phyloP scores from a whole-genome alignment of 1,139 yeast species.

The Blastobotrys niveus region DNA sequence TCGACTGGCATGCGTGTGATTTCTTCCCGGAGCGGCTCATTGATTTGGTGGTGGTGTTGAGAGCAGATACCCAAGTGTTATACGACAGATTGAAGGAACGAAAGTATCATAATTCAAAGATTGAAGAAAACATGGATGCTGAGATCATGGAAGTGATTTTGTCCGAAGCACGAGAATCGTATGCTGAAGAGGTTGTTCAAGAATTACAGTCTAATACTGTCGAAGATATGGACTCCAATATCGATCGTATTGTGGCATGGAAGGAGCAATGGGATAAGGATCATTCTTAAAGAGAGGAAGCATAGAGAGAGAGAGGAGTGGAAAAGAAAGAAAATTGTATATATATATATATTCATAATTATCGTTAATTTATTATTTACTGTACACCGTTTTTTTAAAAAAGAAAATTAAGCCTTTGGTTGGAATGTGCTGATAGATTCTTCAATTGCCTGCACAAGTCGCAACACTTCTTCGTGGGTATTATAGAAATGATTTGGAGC shows the following conservation, averaged over 20 bases:
- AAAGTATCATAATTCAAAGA: conserved; percentile 71
- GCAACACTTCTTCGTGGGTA: conserved; percentile 57
- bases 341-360: too few species aligned
- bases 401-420: background rate
- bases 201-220: conserved; percentile 66
- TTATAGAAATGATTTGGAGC: conserved; percentile 85
- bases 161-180: conserved; percentile 81
- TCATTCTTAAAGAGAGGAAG: conserved; percentile 7
- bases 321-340: too few species aligned
- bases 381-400: background rate
- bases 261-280: conserved; percentile 55
- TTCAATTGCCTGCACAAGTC: conserved; percentile 45
- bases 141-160: conserved; percentile 93
- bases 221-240: conserved; percentile 75
- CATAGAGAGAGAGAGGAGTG: background rate
- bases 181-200: conserved; percentile 73
- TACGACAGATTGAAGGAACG: conserved; percentile 65
- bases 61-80: conserved; percentile 66
- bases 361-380: background rate
- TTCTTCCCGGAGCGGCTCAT: conserved; percentile 88
- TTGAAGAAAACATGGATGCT: conserved; percentile 89
- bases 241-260: conserved; percentile 73
- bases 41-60: conserved; percentile 83
- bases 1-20: conserved; percentile 98
- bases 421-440: conserved; percentile 13